phyloP scores from a whole-genome alignment of 106 monocot genomes.

The Dioscorea zingiberensis region DNA sequence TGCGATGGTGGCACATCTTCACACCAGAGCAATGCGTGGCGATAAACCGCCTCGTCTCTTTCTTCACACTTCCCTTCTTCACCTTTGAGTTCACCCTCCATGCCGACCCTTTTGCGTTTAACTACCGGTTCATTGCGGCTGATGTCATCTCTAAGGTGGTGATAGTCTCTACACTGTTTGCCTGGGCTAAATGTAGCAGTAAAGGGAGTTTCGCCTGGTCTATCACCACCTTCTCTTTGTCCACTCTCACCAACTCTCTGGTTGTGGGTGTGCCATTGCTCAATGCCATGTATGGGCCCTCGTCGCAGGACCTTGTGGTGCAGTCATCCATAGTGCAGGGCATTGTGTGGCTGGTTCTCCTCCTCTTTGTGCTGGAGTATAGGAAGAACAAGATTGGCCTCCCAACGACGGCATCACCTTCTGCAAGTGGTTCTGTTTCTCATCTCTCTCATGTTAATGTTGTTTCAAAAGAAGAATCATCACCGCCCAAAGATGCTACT shows the following conservation, averaged over 20 bases:
- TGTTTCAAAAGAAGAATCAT: not conserved
- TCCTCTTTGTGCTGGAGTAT: slow-evolving; percentile 61
- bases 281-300: slow-evolving; percentile 40
- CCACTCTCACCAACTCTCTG: slow-evolving; percentile 40
- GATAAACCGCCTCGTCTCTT: slow-evolving; percentile 62
- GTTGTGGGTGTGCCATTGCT: slow-evolving; percentile 50
- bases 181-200: slow-evolving; percentile 28
- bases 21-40: slow-evolving; percentile 62
- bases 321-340: slow-evolving; percentile 66
- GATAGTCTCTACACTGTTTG: slow-evolving; percentile 16
- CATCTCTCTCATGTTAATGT: not conserved
- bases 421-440: not conserved
- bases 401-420: not conserved
- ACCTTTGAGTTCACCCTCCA: slow-evolving; percentile 67
- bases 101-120: slow-evolving; percentile 54
- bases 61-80: slow-evolving; percentile 76
- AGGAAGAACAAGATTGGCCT: slow-evolving; percentile 21
- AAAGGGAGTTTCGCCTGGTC: slow-evolving; percentile 42
- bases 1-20: slow-evolving; percentile 78
- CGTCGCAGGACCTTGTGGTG: slow-evolving; percentile 60
- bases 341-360: slow-evolving; percentile 58
- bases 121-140: slow-evolving; percentile 55
- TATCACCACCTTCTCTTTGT: slow-evolving; percentile 45
- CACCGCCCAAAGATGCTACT: not conserved
- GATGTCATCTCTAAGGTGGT: slow-evolving; percentile 60